Percentiles rank a stretch among this genome's conserved stretches.
Evolutionary conservation across 257 asterid genomes (phyloP).

Genomic region (Penstemon newberryi): DNA sequence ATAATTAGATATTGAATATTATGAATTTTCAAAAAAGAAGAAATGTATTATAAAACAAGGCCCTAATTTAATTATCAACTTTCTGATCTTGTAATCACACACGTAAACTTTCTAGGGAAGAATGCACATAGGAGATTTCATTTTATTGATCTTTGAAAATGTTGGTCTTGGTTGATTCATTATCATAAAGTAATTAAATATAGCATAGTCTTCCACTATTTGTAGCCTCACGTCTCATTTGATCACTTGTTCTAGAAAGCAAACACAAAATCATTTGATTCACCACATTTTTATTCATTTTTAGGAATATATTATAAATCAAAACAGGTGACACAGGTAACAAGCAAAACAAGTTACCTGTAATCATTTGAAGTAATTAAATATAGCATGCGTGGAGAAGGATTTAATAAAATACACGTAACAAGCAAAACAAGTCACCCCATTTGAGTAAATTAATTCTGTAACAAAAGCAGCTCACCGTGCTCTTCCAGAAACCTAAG

Average conservation of each 20-base stretch:
- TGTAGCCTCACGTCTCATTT: not conserved
- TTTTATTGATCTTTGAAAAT: not conserved
- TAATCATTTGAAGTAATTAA: no score
- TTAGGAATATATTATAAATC: not conserved
- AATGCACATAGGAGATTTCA: not conserved
- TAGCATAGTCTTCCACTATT: slow-evolving; percentile 11
- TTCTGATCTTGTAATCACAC: not conserved
- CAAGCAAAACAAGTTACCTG: slow-evolving; percentile 8
- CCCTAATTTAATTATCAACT: not conserved
- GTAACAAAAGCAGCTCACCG: slow-evolving; percentile 53
- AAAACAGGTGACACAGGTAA: slow-evolving; percentile 7
- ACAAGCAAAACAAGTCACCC: slow-evolving; percentile 12
- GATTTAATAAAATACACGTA: not conserved
- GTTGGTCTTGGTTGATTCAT: not conserved
- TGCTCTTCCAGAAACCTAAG: slow-evolving; percentile 84
- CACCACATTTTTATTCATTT: not conserved
- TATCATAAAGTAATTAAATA: not conserved
- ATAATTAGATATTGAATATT: no score
- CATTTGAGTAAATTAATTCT: not conserved
- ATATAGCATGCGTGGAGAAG: not conserved
- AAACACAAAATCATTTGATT: not conserved
- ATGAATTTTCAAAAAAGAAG: not conserved
- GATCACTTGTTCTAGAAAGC: not conserved
- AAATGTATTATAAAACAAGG: not conserved
- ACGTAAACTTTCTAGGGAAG: not conserved